Percentiles rank a stretch among this genome's conserved stretches.
Evolutionary conservation across 129 eudicot species (phyloP).

Genomic region (Kitagawia praeruptora): DNA sequence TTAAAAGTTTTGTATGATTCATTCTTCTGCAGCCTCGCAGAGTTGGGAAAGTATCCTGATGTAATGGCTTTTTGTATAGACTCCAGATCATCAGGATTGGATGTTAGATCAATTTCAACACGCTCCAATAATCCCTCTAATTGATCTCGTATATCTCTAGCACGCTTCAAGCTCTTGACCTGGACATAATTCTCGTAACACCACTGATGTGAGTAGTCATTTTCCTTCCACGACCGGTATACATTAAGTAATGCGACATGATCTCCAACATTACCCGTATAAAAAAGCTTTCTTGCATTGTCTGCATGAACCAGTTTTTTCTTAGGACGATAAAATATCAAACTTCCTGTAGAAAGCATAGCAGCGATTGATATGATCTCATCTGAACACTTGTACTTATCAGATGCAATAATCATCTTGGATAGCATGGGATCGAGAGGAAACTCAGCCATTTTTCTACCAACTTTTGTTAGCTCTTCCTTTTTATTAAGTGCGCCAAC

Average conservation of each 20-base stretch:
- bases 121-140: slow-evolving; percentile 78
- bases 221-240: slow-evolving; percentile 82
- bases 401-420: slow-evolving; percentile 45
- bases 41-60: slow-evolving; percentile 83
- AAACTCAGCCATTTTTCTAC: slow-evolving; percentile 30
- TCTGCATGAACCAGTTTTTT: slow-evolving; percentile 96
- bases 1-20: slow-evolving; percentile 80
- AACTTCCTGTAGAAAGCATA: slow-evolving; percentile 89
- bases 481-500: no score
- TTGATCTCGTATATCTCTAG: slow-evolving; percentile 87
- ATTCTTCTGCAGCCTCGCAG: slow-evolving; percentile 81
- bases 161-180: slow-evolving; percentile 97
- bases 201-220: slow-evolving; percentile 82
- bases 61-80: slow-evolving; percentile 75
- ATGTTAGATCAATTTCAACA: slow-evolving; percentile 72
- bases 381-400: slow-evolving; percentile 82
- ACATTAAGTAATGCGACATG: slow-evolving; percentile 92
- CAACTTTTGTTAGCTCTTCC: slow-evolving; percentile 25
- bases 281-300: slow-evolving; percentile 81
- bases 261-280: slow-evolving; percentile 92
- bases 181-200: slow-evolving; percentile 96
- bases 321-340: slow-evolving; percentile 93
- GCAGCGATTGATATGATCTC: slow-evolving; percentile 91
- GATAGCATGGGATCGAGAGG: slow-evolving; percentile 33
- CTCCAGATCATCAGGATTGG: slow-evolving; percentile 65